Conservation (phyloP, 345 rosid species). For the Citrus sinensis region DVS_A1.0 CM039166.1:3757001-3757500, state of each 20-base stretch:
- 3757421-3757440: too few relatives aligned
- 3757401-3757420: too few relatives aligned
- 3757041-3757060: background rate
- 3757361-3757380: too few relatives aligned
- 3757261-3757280: background rate
- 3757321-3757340: too few relatives aligned
- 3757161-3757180: too few relatives aligned
- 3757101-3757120: background rate
- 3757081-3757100: background rate
- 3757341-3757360: too few relatives aligned
- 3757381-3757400: too few relatives aligned
- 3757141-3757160: background rate
- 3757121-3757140: slow-evolving; percentile 1
- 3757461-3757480: too few relatives aligned
- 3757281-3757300: background rate
- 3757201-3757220: background rate
- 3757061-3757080: background rate
- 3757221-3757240: background rate
- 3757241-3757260: background rate
- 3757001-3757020: background rate
- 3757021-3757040: background rate
- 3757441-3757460: too few relatives aligned
- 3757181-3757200: too few relatives aligned
- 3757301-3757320: background rate
- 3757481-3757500: too few relatives aligned